Percentiles rank a stretch among this genome's conserved stretches.
Conservation (phyloP, 202 grass and related monocot genomes). For the Dendrocalamus latiflorus region DNA sequence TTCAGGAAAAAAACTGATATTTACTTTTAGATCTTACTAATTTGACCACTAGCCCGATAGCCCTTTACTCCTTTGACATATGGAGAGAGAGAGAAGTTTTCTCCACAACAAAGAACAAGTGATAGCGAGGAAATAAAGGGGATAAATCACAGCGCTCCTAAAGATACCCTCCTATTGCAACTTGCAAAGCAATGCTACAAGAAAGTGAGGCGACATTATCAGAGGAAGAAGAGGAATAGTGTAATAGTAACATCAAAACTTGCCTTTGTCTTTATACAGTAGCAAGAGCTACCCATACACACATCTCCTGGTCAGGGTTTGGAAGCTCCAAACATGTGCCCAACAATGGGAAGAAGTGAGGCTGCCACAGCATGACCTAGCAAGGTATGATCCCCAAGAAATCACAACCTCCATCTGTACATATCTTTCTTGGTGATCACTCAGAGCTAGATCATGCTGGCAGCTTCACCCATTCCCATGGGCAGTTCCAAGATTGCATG, state of each 20-base stretch:
- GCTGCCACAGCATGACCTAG: conserved; percentile 42
- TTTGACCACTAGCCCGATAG: not conserved
- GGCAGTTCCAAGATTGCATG: conserved; percentile 5
- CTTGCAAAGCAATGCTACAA: not conserved
- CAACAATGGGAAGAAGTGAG: conserved; percentile 42
- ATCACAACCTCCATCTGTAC: not conserved
- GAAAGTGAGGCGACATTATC: not conserved
- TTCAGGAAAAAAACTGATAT: not conserved
- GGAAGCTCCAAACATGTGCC: not conserved
- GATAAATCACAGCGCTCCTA: too few species aligned
- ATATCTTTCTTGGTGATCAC: conserved; percentile 14
- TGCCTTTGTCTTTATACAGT: not conserved
- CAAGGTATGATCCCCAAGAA: conserved; percentile 28
- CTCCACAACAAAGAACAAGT: not conserved
- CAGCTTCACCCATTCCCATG: conserved; percentile 35
- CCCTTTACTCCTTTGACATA: too few species aligned
- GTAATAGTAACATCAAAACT: not conserved
- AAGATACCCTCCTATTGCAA: not conserved
- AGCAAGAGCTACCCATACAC: not conserved
- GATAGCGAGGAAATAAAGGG: not conserved
- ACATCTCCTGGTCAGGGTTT: too few species aligned
- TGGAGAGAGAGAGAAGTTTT: too few species aligned
- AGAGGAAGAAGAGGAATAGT: not conserved
- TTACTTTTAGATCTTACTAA: not conserved
- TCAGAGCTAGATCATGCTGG: conserved; percentile 33